Conservation (phyloP, 2,329 filamentous ascomycete species). For the Microthyrium microscopicum region DNA sequence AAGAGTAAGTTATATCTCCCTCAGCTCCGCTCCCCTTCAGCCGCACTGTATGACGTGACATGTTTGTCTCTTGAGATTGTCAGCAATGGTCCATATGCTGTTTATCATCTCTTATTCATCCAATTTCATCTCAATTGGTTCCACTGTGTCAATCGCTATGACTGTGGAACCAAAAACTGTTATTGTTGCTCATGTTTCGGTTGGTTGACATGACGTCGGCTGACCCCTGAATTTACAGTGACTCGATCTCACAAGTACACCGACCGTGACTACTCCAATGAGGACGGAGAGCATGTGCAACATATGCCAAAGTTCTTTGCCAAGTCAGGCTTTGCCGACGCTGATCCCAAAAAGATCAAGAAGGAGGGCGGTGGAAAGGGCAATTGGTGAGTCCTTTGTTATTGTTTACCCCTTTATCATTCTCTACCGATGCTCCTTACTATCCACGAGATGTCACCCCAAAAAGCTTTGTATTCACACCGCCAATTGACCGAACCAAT, state of each 20-base stretch:
- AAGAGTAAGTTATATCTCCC: no score
- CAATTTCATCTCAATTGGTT: no score
- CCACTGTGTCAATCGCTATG: no score
- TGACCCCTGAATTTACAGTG: conserved; percentile 40
- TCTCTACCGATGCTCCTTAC: neutral
- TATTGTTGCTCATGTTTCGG: no score
- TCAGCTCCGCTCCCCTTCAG: no score
- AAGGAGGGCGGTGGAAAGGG: conserved; percentile 87
- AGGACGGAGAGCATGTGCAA: conserved; percentile 51
- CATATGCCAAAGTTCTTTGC: conserved; percentile 83
- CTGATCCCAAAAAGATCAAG: conserved; percentile 86
- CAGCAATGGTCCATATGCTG: no score
- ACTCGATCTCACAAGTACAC: conserved; percentile 94
- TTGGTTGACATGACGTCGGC: no score
- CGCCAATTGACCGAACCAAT: neutral
- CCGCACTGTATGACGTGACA: no score
- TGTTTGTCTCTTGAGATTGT: no score
- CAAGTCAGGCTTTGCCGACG: conserved; percentile 66
- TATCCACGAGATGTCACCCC: neutral
- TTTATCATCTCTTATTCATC: no score
- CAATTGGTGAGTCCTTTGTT: conserved; percentile 57
- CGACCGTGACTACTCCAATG: conserved; percentile 76
- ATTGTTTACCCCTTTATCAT: neutral
- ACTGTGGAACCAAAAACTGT: no score
- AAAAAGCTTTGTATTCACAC: conserved; percentile 1